phyloP scores from a whole-genome alignment of 495 filamentous ascomycete species.

The Neurospora pannonica region DNA sequence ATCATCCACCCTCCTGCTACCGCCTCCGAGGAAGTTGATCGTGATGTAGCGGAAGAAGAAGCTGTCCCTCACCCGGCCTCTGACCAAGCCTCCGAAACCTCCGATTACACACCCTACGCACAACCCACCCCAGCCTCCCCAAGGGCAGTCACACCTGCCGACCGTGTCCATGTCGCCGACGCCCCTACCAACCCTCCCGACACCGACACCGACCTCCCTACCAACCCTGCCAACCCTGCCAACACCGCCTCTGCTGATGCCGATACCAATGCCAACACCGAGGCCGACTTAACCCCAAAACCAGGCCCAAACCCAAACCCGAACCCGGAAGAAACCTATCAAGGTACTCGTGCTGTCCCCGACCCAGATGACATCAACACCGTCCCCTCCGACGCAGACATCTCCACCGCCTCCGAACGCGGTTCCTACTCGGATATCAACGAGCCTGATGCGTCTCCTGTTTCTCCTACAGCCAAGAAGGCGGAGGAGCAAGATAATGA shows the following conservation, averaged over 20 bases:
- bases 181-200: not conserved
- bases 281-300: no score
- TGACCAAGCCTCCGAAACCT: not conserved
- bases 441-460: not conserved
- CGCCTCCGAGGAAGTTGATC: not conserved
- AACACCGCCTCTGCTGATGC: not conserved
- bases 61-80: not conserved
- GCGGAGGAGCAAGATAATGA: not conserved
- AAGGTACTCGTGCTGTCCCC: no score
- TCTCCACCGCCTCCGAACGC: not conserved
- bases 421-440: not conserved
- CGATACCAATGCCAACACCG: not conserved
- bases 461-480: not conserved
- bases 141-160: no score
- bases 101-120: not conserved
- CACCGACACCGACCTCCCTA: no score
- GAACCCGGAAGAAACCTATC: not conserved
- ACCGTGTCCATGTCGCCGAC: no score
- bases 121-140: not conserved
- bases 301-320: not conserved
- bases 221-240: not conserved
- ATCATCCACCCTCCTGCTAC: not conserved
- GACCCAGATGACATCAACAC: not conserved
- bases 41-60: not conserved
- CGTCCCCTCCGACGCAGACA: not conserved